Conservation (phyloP, 768 basidiomycete species). For the Termitomyces sp. region DNA sequence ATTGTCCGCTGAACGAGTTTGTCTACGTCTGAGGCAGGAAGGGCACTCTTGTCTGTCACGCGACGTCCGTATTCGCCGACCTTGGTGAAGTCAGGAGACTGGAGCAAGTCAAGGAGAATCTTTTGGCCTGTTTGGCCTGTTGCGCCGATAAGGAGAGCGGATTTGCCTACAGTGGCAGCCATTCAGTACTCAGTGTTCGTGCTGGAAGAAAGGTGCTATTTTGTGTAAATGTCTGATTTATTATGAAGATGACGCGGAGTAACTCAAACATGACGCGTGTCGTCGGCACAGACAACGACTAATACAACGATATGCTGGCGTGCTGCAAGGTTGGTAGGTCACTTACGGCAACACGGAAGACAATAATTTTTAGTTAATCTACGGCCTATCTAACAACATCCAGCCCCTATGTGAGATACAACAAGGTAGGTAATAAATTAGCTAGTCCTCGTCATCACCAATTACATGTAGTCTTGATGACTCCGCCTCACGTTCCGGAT, state of each 20-base stretch:
- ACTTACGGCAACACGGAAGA: not conserved
- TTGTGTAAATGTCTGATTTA: too few relatives aligned
- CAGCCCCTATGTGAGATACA: not conserved
- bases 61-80: conserved; percentile 73
- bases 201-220: not conserved
- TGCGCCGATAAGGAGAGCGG: conserved; percentile 73
- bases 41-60: conserved; percentile 43
- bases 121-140: conserved; percentile 70
- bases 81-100: conserved; percentile 49
- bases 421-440: conserved; percentile 8
- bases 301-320: not conserved
- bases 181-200: not conserved
- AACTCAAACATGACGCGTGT: not conserved
- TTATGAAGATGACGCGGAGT: too few relatives aligned
- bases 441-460: conserved; percentile 34
- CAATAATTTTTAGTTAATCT: not conserved
- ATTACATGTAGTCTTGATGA: conserved; percentile 24
- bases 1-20: conserved; percentile 70
- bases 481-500: conserved; percentile 23
- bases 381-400: conserved; percentile 1
- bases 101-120: conserved; percentile 61
- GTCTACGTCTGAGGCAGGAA: conserved; percentile 37
- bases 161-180: conserved; percentile 24
- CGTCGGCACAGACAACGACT: not conserved
- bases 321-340: too few relatives aligned